Evolutionary conservation across 208 protist species (phyloP).

Genomic region (Trypanosoma platydactyli): DNA sequence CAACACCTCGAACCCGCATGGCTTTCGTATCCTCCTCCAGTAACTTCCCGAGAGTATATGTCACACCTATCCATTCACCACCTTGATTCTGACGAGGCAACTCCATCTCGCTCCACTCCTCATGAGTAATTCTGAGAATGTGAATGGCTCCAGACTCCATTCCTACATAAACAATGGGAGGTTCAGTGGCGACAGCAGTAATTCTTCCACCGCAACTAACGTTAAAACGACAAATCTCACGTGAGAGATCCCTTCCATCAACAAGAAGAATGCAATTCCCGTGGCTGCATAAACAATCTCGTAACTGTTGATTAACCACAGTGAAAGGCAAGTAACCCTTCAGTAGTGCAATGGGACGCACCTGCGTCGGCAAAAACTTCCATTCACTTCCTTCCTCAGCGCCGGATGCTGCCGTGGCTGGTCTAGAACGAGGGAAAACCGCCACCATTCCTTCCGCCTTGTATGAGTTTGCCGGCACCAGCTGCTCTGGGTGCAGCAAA

Average conservation of each 20-base stretch:
- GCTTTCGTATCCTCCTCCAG: neutral
- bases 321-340: constrained; percentile 30
- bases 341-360: constrained; percentile 17
- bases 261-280: constrained; percentile 28
- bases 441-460: constrained; percentile 21
- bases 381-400: constrained; percentile 28
- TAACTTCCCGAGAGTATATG: constrained; percentile 8
- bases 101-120: constrained; percentile 21
- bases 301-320: constrained; percentile 28
- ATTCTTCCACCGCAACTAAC: constrained; percentile 18
- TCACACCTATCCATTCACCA: neutral
- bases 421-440: constrained; percentile 28
- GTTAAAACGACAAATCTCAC: constrained; percentile 27
- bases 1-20: neutral
- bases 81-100: constrained; percentile 9
- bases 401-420: constrained; percentile 3
- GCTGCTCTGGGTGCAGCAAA: constrained; percentile 19
- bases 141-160: constrained; percentile 36
- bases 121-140: constrained; percentile 20
- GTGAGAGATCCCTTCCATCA: constrained; percentile 27
- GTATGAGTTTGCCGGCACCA: constrained; percentile 8
- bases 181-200: constrained; percentile 16
- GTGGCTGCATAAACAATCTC: constrained; percentile 22
- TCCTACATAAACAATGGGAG: constrained; percentile 31
- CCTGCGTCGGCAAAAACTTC: constrained; percentile 17